Base-by-base conservation (phyloP, 768 basidiomycete species). In the Hypsizygus marmoreus region DNA sequence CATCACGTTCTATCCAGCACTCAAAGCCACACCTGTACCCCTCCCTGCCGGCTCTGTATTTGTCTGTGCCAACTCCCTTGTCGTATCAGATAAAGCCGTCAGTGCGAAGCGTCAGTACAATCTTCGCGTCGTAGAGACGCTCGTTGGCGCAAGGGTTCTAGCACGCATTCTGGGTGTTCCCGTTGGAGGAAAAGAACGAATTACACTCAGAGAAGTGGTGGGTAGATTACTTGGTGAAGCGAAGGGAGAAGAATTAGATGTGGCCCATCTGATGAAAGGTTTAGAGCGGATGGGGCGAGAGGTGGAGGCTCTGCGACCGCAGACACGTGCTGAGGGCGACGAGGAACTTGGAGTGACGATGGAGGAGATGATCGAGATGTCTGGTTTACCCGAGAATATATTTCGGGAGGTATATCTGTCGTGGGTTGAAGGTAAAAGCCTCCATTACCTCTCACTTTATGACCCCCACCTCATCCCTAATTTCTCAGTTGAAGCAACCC, bases 81-180 rank as follows among this genome's bases (percentile, higher is more conserved):
- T 91, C 25, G 80, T 86, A 17, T 81, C 88, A 22, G 86, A 93
- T 62, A 93, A 95, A 64, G 81, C 82, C 1, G 74, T 82, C 43
- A 82, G 81, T 26, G 88, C 90, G 1, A 88, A 85, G 55, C 77
- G 74, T 26, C 77, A 83, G 34, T 95, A 95, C 71, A 95, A 97
- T 60, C 74, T 95, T 12, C 89, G 91, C 25, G 92, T 94, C 25
- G 88, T 95, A n/a, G 93, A 97, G 65, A 89, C 86, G 0, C 82
- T 92, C 14, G 84, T 83, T 26, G 86, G 82, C 1, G 90, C 93
- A 0, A 77, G 87, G 19, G 71, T 92, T 4, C 75, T 97, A 10
- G 83, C 84, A 0, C 74, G 76, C 23, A 66, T 70, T 28, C 75
- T 94, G 17, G 76, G 73, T 1, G 49, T 88, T 12, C 34, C 55